These are phyloP conservation scores for Heliamphora pulchella DNA, from an alignment of 179 eudicot genomes.

Conservation along the genomic window DNA sequence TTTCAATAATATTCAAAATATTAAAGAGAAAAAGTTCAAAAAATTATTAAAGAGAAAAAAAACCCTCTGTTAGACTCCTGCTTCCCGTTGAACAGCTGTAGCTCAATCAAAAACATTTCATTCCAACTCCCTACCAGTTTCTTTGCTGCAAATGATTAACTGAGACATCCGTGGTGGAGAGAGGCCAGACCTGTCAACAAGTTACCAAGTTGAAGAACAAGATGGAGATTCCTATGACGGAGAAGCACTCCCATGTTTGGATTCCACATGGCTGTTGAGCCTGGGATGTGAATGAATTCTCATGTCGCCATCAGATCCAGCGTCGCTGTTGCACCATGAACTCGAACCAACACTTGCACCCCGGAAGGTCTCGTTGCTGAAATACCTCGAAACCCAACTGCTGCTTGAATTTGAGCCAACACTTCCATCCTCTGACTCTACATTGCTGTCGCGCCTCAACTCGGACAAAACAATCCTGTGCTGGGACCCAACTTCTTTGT, in stretches of 20 bases:
- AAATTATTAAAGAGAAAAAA: neutral
- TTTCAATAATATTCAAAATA: neutral
- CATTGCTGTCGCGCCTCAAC: neutral
- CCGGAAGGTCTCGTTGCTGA: neutral
- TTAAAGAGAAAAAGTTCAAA: neutral
- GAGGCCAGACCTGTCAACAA: neutral
- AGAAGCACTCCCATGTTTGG: neutral
- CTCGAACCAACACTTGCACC: neutral
- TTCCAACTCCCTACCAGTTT: neutral
- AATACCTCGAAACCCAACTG: neutral
- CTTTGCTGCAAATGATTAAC: neutral
- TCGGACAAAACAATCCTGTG: neutral
- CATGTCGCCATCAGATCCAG: no score
- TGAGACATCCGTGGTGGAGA: neutral
- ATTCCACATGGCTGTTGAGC: neutral
- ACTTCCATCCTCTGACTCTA: neutral
- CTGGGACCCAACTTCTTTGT: neutral
- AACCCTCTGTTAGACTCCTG: neutral
- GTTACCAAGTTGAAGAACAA: neutral
- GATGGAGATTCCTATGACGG: neutral
- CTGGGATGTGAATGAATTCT: neutral
- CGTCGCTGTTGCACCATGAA: neutral
- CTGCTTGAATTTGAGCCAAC: neutral
- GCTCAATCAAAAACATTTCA: conserved; percentile 7
- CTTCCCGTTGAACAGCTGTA: neutral